A percentile compares a stretch with the other conserved stretches of the same genome.
Evolutionary conservation across 139 green algal genomes (phyloP).

Genomic region (Chlorella sorokiniana): DNA sequence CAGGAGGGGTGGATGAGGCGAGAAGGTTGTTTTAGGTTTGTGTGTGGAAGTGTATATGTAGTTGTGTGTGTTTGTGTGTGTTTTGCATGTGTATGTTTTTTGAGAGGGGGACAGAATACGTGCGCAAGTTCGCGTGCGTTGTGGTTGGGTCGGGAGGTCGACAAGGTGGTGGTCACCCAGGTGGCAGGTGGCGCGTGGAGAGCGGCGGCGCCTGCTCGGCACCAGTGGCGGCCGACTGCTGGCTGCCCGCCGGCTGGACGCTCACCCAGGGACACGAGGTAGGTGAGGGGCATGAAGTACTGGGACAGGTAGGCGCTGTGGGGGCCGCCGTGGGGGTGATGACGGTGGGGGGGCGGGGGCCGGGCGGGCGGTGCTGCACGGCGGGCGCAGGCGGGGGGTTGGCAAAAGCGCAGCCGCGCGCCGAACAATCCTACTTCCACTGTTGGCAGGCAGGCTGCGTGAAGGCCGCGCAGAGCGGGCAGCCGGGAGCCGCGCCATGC

Average conservation of each 20-base stretch:
- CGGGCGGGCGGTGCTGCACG: neutral
- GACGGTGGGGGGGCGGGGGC: conserved; percentile 70
- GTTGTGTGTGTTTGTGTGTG: neutral
- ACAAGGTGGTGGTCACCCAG: no score
- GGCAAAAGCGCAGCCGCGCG: neutral
- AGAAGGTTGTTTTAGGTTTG: neutral
- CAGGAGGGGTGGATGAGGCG: neutral
- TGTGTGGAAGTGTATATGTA: neutral
- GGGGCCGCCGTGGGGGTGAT: conserved; percentile 86
- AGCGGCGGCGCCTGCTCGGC: no score
- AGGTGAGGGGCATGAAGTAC: conserved; percentile 73
- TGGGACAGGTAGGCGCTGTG: conserved; percentile 72
- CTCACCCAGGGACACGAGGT: conserved; percentile 62
- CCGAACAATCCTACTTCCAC: neutral
- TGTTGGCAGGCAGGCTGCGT: neutral
- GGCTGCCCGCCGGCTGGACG: neutral
- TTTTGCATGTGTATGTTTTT: no score
- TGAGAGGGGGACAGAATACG: no score
- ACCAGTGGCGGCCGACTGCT: neutral
- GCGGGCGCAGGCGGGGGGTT: neutral
- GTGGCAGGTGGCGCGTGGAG: no score
- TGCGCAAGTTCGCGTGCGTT: no score
- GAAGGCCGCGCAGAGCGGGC: no score
- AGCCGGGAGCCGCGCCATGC: no score
- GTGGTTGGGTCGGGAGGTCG: no score